Evolutionary conservation across 768 basidiomycete species (phyloP).

Genomic region (Termitomyces sp.): DNA sequence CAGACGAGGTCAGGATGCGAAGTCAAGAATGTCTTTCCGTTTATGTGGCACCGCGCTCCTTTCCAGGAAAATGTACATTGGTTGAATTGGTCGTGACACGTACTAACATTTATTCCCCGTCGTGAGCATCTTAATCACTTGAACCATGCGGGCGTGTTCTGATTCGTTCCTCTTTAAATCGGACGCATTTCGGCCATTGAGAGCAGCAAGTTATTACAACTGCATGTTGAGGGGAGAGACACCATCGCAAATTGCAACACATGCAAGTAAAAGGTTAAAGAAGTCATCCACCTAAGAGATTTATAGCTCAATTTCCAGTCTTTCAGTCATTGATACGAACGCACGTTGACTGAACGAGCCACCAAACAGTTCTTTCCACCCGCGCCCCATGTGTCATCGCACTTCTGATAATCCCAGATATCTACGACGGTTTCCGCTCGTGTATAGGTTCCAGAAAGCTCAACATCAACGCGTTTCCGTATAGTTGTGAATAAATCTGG

Average conservation of each 20-base stretch:
- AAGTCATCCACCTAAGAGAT: conserved; percentile 53
- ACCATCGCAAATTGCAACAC: conserved; percentile 50
- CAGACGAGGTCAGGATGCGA: neutral
- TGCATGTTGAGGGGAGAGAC: conserved; percentile 53
- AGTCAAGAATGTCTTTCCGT: neutral
- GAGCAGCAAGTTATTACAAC: neutral
- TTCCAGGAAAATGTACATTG: neutral
- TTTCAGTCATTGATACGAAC: conserved; percentile 10
- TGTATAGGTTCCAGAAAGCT: conserved; percentile 59
- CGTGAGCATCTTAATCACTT: neutral
- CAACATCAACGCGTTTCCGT: conserved; percentile 81
- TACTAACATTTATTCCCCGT: too few relatives aligned
- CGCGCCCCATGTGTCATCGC: conserved; percentile 67
- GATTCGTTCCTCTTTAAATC: neutral
- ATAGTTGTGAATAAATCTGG: conserved; percentile 58
- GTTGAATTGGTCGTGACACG: neutral
- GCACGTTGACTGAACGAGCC: conserved; percentile 60
- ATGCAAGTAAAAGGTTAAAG: conserved; percentile 60
- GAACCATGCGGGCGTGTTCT: neutral
- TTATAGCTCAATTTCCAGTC: neutral
- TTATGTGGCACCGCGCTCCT: neutral
- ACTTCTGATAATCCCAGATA: conserved; percentile 54
- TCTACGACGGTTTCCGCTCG: conserved; percentile 80
- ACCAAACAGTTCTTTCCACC: conserved; percentile 74
- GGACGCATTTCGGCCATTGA: neutral